Base-by-base conservation (phyloP, 2,329 filamentous ascomycete species). In the Cladosporium cucumerinum region DNA sequence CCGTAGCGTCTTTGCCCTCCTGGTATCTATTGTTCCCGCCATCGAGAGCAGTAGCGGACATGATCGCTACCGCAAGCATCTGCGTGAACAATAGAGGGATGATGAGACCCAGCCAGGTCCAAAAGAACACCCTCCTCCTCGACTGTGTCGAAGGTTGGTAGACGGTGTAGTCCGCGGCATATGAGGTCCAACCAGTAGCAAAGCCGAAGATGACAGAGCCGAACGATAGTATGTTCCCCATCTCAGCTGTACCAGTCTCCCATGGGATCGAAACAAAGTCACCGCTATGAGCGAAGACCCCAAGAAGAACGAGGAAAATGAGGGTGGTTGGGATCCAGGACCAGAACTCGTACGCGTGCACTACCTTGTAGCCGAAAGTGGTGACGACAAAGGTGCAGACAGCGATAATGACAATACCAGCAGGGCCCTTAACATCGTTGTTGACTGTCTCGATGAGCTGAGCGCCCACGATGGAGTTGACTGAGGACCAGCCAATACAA, bases 381-480 rank as follows among this genome's bases (percentile, higher is more conserved):
- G 87, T 89, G 67, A 94, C 82, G 54, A 88, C 63, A 61, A 92
- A 84, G 0, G 89, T 92, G 69, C 84, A 85, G 60, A 87, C 74
- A 11, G 89, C 86, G 68, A 93, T 91, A 68, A 93, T 85, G 46
- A 94, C 77, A 67, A 95, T 89, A 23, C 90, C 91, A 1, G 89
- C 90, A 73, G 82, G 89, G 54, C 90, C 89, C 7, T 89, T 89
- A 69, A 93, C 86, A 58, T 84, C 77, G 54, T 77, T 73, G 73
- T 92, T 93, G 54, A 94, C 87, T 0, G 91, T 88, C 64, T 91
- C 83, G 70, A 95, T 83, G 7, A 94, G 83, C 75, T 94, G 89
- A 0, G 90, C 89, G 21, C 90, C 91, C 18, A 94, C 90, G 67
- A 95, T 93, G 63, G 86, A 85, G 73, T 95, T 94, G 69, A 93